Base-by-base conservation (phyloP, 208 protist genomes). In the Trypanosoma caninum region DNA sequence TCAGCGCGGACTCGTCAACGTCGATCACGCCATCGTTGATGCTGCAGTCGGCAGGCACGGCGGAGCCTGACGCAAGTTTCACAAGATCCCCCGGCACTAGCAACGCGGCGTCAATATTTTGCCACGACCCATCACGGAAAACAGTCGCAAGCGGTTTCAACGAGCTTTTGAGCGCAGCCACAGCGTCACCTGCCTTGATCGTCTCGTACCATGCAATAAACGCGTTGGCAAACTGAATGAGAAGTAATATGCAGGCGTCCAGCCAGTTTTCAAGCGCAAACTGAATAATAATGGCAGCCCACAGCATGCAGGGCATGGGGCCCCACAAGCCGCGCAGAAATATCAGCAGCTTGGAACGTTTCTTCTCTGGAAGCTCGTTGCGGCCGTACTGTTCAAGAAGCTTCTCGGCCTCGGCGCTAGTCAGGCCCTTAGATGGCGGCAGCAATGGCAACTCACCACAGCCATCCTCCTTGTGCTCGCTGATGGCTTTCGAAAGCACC, bases 51-150 rank as follows among this genome's bases (percentile, higher is more conserved):
- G 95, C 95, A 8, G 95, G 92, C 46, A 98, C 87, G 10, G 88
- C 87, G 23, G 90, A 95, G 60, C 97, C 97, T 44, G 89, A 52
- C 2, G 80, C 81, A 11, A 98, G 72, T 47, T 90, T 89, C 28
- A 98, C 82, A 7, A 98, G 63, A 70, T 99, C 97, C 38, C 96
- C 97, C 0, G 94, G 95, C 13, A 98, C 97, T 14, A 98, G 27
- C 14, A 89, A 27, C 16, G 62, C 53, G 3, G 85, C 82, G 27
- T 93, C 78, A 56, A 97, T 84, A 44, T 80, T 59, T 68, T 91
- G 72, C 77, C 84, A 93, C 46, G 74, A 59, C 16, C 88, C 90
- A 59, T 98, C 87, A 23, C 97, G 80, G 23, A 84, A 62, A 22
- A 83, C 85, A 10, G 82, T 91, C 41, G 86, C 78, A 11, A 84